Conservation (phyloP, 495 filamentous ascomycete species). For the Penicillium canariense region DNA sequence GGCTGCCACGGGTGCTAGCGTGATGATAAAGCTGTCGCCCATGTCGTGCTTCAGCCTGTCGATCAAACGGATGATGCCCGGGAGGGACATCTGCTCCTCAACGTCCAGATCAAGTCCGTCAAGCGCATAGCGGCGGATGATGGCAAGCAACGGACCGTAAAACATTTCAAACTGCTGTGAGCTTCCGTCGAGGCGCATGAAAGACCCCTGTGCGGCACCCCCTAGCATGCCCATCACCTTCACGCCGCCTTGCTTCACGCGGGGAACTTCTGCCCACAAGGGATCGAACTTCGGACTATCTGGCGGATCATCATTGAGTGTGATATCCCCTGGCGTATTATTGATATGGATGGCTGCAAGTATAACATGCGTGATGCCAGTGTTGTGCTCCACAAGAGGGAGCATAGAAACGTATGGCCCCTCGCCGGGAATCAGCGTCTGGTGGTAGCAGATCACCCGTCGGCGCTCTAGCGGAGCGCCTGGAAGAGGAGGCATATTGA, state of each 20-base stretch:
- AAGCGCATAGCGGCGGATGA: slow-evolving; percentile 56
- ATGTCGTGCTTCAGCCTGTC: slow-evolving; percentile 70
- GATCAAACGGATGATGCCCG: slow-evolving; percentile 68
- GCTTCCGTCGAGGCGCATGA: slow-evolving; percentile 58
- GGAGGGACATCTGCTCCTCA: slow-evolving; percentile 71
- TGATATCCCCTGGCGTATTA: slow-evolving; percentile 54
- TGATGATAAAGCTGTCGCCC: slow-evolving; percentile 68
- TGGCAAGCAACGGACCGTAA: slow-evolving; percentile 61
- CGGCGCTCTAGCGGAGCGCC: slow-evolving; percentile 28
- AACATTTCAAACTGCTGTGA: slow-evolving; percentile 59
- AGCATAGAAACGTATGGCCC: slow-evolving; percentile 66
- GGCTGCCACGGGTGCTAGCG: slow-evolving; percentile 74
- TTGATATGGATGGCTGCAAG: slow-evolving; percentile 81
- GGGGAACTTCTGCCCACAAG: slow-evolving; percentile 69
- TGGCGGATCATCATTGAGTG: slow-evolving; percentile 72
- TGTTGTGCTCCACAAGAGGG: slow-evolving; percentile 59
- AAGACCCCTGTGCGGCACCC: slow-evolving; percentile 72
- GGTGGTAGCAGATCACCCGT: slow-evolving; percentile 67
- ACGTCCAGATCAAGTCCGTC: slow-evolving; percentile 83
- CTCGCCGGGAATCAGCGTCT: slow-evolving; percentile 57
- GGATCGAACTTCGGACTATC: slow-evolving; percentile 52
- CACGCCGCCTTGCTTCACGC: slow-evolving; percentile 62
- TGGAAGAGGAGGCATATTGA: slow-evolving; percentile 36
- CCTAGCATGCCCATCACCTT: slow-evolving; percentile 81
- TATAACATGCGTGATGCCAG: slow-evolving; percentile 71